Percentiles rank a stretch among this genome's conserved stretches.
Conservation (phyloP, 495 filamentous ascomycete species). For the Barbatosphaeria neglecta region DNA sequence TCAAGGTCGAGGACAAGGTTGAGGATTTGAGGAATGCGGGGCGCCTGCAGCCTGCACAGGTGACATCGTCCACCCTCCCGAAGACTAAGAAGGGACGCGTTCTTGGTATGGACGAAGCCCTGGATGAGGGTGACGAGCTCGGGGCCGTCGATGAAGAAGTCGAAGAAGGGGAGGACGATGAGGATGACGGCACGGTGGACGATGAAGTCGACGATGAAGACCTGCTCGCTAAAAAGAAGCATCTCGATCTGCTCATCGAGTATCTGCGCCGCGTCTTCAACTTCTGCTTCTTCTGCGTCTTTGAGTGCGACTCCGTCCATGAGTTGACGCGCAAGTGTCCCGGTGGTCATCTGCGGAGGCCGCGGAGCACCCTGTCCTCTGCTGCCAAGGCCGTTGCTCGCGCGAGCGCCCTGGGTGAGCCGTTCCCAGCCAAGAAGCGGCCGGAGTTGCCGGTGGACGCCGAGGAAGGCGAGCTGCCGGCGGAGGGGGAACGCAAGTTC, state of each 20-base stretch:
- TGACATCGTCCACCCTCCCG: constrained; percentile 42
- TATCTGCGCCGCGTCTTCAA: constrained; percentile 94
- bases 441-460: constrained; percentile 54
- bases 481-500: constrained; percentile 49
- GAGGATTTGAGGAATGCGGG: constrained; percentile 65
- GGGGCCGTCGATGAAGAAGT: constrained; percentile 39
- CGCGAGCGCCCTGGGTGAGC: constrained; percentile 65
- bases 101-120: constrained; percentile 53
- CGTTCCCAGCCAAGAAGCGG: constrained; percentile 69
- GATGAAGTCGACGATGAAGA: constrained; percentile 86
- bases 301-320: constrained; percentile 93
- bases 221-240: constrained; percentile 87
- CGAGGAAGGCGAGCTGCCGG: constrained; percentile 50
- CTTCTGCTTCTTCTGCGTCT: constrained; percentile 99
- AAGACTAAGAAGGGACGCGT: constrained; percentile 45
- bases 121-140: constrained; percentile 60
- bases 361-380: constrained; percentile 67
- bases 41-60: constrained; percentile 54
- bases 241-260: constrained; percentile 87
- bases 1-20: constrained; percentile 75
- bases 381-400: constrained; percentile 74
- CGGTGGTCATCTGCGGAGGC: constrained; percentile 87
- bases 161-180: constrained; percentile 58
- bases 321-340: constrained; percentile 92
- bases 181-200: constrained; percentile 63